Evolutionary conservation across 192 early-diverging fungal genomes (phyloP).

Genomic region (Geranomyces variabilis): DNA sequence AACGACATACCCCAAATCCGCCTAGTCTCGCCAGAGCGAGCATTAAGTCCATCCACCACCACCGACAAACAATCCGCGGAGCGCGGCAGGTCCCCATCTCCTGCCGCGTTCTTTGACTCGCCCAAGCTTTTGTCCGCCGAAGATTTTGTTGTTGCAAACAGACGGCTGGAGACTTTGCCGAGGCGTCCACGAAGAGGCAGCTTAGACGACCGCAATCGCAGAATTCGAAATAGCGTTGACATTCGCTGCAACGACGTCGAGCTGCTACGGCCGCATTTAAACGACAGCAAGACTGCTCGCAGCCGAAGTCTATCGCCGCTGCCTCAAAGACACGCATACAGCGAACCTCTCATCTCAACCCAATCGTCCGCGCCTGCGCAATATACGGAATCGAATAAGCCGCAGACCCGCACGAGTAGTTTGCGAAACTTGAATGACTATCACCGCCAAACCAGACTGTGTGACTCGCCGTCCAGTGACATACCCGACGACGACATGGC

Average conservation of each 20-base stretch:
- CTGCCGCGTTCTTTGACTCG: neutral
- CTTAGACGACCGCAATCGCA: conserved; percentile 1
- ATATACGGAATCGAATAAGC: no score
- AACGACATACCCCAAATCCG: no score
- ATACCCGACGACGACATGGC: conserved; percentile 3
- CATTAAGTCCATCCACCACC: no score
- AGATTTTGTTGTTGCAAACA: conserved; percentile 6
- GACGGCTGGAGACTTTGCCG: neutral
- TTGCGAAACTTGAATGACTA: neutral
- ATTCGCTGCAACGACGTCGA: neutral
- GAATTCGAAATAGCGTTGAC: neutral
- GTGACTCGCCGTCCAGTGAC: neutral
- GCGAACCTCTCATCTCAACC: no score
- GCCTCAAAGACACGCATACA: no score
- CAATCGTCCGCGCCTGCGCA: no score
- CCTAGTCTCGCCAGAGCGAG: no score
- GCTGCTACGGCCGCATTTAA: neutral
- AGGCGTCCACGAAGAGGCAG: neutral
- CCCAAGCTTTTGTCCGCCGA: conserved; percentile 1
- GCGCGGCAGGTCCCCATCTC: no score
- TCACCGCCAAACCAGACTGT: neutral
- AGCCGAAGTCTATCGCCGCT: neutral
- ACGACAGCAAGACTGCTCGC: neutral
- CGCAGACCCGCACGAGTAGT: neutral
- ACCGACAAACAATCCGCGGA: no score